phyloP scores from a whole-genome alignment of 331 rosid species.

The Quercus phellos region DNA sequence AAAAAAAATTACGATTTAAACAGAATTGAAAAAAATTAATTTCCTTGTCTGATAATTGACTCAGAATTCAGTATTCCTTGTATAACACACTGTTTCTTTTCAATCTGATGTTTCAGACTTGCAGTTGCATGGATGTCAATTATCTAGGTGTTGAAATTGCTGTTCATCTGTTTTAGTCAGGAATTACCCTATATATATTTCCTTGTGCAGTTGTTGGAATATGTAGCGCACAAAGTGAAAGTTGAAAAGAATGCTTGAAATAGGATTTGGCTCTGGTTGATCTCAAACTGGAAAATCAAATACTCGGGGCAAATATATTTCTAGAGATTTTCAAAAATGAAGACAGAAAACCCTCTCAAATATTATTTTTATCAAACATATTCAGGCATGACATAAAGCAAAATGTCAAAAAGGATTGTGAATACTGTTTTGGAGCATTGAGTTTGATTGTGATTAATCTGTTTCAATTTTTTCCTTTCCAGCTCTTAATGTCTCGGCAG shows the following conservation, averaged over 20 bases:
- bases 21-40: no score
- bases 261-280: not conserved
- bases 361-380: not conserved
- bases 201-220: not conserved
- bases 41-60: not conserved
- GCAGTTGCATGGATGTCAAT: not conserved
- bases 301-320: not conserved
- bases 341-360: not conserved
- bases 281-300: not conserved
- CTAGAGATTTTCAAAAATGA: not conserved
- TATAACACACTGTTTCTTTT: not conserved
- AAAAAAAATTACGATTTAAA: no score
- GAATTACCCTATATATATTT: not conserved
- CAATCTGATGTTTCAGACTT: not conserved
- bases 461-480: slow-evolving; percentile 27
- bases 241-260: not conserved
- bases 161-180: not conserved
- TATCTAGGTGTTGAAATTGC: not conserved
- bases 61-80: not conserved
- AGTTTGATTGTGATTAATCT: slow-evolving; percentile 3
- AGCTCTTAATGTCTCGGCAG: slow-evolving; percentile 92
- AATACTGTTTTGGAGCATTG: not conserved
- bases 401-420: not conserved
- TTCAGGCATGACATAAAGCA: not conserved
- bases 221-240: not conserved